Base-by-base conservation (phyloP, 2,329 filamentous ascomycete species). In the Emericellopsis cladophorae region DNA sequence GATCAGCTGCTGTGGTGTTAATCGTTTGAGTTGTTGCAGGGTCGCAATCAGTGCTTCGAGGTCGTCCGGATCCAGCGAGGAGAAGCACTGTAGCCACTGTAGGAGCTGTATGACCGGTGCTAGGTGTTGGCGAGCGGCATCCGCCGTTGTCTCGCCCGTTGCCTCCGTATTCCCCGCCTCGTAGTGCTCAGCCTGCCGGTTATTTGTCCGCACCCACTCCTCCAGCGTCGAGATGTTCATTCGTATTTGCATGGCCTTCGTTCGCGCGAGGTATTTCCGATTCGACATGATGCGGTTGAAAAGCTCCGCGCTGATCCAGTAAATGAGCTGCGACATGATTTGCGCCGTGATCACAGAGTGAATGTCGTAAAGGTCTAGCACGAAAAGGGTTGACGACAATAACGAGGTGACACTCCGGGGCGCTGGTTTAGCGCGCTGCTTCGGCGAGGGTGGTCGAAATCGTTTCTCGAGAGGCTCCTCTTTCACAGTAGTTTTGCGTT, bases 241-340 rank as follows among this genome's bases (percentile, higher is more conserved):
- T 49, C 92, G 85, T 51, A 98, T 96, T 59, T 98, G 92, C 92
- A 98, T 98, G 4, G 92, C 92, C 61, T 98, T 98, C 15, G 92
- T 98, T 40, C 92, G 76, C 6, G 92, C 90, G 9, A 98, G 71
- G 54, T 95, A 98, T 57, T 90, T 89, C 48, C 87, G 79, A 54
- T 93, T 95, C 24, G 85, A 90, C 85, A 98, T 95, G 59, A 98
- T 85, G 44, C 90, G 83, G 60, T 98, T 98, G 67, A 98, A 98
- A 8, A 96, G 76, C 61, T 98, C 92, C 0, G 90, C 86, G 7
- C 89, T 85, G 14, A 98, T 73, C 92, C 92, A 98, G 64, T 95
- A 98, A 36, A 96, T 72, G 2, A 98, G 71, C 55, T 98, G 92
- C 4, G 89, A 85, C 22, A 95, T 67, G 43, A 96, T 87, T 56